Base-by-base conservation (phyloP, 768 basidiomycete genomes). In the Cystofilobasidium capitatum region DNA sequence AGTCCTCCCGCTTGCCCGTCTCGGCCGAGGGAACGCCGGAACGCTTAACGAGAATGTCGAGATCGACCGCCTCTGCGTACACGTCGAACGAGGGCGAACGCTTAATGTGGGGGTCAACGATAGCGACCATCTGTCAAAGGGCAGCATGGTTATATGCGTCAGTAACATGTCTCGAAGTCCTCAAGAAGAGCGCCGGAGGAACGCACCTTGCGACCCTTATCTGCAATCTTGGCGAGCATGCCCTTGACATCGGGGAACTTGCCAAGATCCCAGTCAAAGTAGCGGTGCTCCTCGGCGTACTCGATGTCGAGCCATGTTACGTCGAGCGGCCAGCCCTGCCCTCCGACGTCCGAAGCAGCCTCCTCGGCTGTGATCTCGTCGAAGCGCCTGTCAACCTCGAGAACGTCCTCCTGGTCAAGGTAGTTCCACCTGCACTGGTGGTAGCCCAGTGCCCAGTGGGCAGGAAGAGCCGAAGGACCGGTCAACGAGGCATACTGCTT, bases 351-450 rank as follows among this genome's bases (percentile, higher is more conserved):
- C 20, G 20, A 22, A 16, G 45, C 45, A 6, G 8, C 8, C 45
- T 51, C 49, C 6, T 51, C 49, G n/a, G 49, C 49, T 29, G 29
- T 29, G 22, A 62, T 54, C 0, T 37, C 39, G 68, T 99, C 96
- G 73, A 99, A 96, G 61, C 86, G 81, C 74, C 80, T 82, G 77
- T 93, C 88, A 12, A 98, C 91, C 5, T 83, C 81, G 14, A 90
- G 82, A 12, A 99, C 82, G 76, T 97, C 96, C 14, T 88, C 85
- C 33, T 89, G 86, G 78, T 86, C 89, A 71, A 94, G 82, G 74
- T 99, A 98, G 75, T 99, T 98, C 96, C 96, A 98, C 40, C 96
- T 81, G 76, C 94, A 98, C 76, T 98, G 96, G 77, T 98, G 96
- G 74, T 99, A 94, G 0, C 86, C 96, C 66, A 97, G 81, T 33